A percentile compares a stretch with the other conserved stretches of the same genome.
Conservation (phyloP, 129 eudicot genomes). For the Centaurea solstitialis region DNA sequence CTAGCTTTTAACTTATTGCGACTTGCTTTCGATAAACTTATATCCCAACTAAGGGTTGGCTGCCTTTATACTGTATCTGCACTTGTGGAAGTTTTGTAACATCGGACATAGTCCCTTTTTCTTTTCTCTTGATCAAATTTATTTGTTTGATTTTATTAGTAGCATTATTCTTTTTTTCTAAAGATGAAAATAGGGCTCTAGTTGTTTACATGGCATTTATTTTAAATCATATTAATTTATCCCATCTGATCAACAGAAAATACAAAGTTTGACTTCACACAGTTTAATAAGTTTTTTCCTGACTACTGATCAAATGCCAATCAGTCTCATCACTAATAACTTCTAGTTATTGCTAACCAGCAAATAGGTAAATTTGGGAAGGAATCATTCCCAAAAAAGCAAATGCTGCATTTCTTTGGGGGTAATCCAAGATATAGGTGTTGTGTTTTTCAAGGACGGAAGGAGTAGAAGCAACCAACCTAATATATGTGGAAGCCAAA, state of each 20-base stretch:
- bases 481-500: not conserved
- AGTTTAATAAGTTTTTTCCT: not conserved
- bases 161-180: not conserved
- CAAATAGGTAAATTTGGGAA: not conserved
- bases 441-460: not conserved
- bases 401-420: not conserved
- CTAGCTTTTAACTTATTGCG: not conserved
- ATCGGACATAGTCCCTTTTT: not conserved
- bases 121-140: not conserved
- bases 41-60: not conserved
- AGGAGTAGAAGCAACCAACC: not conserved
- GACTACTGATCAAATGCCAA: not conserved
- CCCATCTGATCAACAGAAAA: not conserved
- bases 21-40: not conserved
- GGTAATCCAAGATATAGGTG: not conserved
- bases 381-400: not conserved
- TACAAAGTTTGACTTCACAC: not conserved
- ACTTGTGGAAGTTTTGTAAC: constrained; percentile 10
- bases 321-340: not conserved
- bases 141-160: not conserved
- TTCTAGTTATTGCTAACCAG: constrained; percentile 3
- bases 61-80: not conserved
- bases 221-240: not conserved
- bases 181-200: not conserved
- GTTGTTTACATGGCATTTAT: constrained; percentile 11